A percentile compares a stretch with the other conserved stretches of the same genome.
These are phyloP conservation scores for Fusarium humuli DNA, from an alignment of 2,329 filamentous ascomycete species.

Conservation along the genomic window DNA sequence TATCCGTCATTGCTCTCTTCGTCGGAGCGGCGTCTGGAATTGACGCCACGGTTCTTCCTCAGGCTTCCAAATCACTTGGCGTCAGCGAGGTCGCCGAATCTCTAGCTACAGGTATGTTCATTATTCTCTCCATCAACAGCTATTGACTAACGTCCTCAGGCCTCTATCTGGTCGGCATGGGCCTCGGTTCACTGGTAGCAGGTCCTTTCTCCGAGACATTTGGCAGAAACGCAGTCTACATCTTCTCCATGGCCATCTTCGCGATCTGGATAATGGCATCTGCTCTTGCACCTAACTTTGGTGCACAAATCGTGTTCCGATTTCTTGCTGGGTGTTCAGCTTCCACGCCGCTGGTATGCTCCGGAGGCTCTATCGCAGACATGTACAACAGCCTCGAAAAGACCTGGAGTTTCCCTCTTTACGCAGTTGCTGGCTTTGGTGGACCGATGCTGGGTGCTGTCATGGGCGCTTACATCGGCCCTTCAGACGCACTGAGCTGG, in stretches of 20 bases:
- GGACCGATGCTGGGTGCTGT: constrained; percentile 57
- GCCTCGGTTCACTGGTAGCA: constrained; percentile 52
- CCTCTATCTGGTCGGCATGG: constrained; percentile 52
- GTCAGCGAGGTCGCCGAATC: constrained; percentile 63
- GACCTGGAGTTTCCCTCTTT: constrained; percentile 58
- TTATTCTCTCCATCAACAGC: rapidly evolving
- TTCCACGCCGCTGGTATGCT: constrained; percentile 57
- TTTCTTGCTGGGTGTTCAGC: constrained; percentile 61
- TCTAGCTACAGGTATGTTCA: constrained; percentile 56
- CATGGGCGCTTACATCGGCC: constrained; percentile 72
- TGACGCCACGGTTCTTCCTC: constrained; percentile 60
- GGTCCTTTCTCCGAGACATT: constrained; percentile 56
- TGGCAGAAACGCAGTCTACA: constrained; percentile 56
- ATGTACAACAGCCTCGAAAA: constrained; percentile 52
- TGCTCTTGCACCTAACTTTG: constrained; percentile 57
- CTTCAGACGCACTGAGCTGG: constrained; percentile 65
- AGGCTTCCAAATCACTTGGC: constrained; percentile 58
- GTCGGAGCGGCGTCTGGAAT: constrained; percentile 65
- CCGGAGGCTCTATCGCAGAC: constrained; percentile 58
- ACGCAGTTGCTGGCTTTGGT: constrained; percentile 56
- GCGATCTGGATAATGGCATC: constrained; percentile 59
- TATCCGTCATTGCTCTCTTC: constrained; percentile 61
- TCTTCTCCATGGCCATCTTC: constrained; percentile 54
- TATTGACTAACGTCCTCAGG: constrained; percentile 14
- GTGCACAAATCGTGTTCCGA: constrained; percentile 58